phyloP scores from a whole-genome alignment of 2,329 filamentous ascomycete genomes.

The Colletotrichum tamarilloi region DNA sequence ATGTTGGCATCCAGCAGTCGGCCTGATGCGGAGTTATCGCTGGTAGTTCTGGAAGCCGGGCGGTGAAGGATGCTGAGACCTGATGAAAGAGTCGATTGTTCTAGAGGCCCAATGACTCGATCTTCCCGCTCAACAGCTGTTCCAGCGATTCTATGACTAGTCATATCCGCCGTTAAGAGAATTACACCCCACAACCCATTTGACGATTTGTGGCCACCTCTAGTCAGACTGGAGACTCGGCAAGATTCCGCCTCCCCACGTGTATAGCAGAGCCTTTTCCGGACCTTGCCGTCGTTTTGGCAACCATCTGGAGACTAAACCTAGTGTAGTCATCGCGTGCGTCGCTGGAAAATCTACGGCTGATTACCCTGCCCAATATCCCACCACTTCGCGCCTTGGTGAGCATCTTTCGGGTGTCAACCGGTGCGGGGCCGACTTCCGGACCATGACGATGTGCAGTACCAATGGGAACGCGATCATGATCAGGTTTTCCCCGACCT shows the following conservation, averaged over 20 bases:
- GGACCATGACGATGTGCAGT: slow-evolving; percentile 16
- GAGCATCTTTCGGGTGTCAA: neutral
- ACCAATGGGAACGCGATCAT: too few species aligned
- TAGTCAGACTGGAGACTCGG: slow-evolving; percentile 10
- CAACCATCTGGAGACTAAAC: neutral
- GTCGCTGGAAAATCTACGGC: slow-evolving; percentile 8
- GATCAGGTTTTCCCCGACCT: slow-evolving; percentile 18
- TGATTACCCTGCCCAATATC: neutral
- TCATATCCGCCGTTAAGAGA: neutral
- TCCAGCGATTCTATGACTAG: slow-evolving; percentile 7
- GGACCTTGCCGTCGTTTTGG: slow-evolving; percentile 7
- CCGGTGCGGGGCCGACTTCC: slow-evolving; percentile 25
- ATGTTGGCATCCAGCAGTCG: neutral
- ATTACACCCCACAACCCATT: slow-evolving; percentile 14
- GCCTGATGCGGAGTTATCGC: neutral
- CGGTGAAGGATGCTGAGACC: neutral
- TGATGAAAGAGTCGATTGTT: neutral
- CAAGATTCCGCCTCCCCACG: slow-evolving; percentile 15
- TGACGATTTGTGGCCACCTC: slow-evolving; percentile 1
- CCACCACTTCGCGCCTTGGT: neutral
- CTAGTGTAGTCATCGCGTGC: neutral
- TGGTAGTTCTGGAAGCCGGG: neutral
- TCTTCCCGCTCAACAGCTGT: neutral
- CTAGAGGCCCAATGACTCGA: slow-evolving; percentile 20
- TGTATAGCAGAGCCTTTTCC: neutral